Evolutionary conservation across 768 basidiomycete genomes (phyloP).

Genomic region (Boletus sensibilis): DNA sequence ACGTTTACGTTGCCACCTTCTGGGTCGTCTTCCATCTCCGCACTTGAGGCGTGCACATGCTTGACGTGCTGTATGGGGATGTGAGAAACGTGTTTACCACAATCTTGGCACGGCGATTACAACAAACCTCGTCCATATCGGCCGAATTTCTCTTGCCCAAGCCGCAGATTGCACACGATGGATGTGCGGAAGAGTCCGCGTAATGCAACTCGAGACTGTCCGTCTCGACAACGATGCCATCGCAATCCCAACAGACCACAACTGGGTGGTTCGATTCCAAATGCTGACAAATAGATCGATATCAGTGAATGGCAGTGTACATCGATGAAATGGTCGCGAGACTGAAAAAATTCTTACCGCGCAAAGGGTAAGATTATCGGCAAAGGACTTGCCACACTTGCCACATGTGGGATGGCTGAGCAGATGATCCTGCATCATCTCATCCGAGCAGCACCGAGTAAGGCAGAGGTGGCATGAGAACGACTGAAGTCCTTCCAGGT

Average conservation of each 20-base stretch:
- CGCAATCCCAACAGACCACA: constrained; percentile 33
- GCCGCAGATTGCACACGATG: constrained; percentile 21
- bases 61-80: constrained; percentile 19
- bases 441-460: constrained; percentile 22
- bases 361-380: constrained; percentile 20
- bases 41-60: constrained; percentile 6
- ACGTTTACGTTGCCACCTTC: constrained; percentile 2
- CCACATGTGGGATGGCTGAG: constrained; percentile 24
- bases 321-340: background rate
- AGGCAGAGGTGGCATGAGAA: constrained; percentile 24
- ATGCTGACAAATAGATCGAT: constrained; percentile 15
- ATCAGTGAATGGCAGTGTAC: background rate
- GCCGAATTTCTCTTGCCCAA: constrained; percentile 11
- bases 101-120: background rate
- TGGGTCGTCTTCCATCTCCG: constrained; percentile 1
- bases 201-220: constrained; percentile 23
- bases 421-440: constrained; percentile 27
- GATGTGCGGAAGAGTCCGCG: constrained; percentile 21
- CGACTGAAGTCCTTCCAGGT: constrained; percentile 11
- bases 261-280: constrained; percentile 21
- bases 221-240: constrained; percentile 24
- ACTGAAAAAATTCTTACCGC: constrained; percentile 11
- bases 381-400: constrained; percentile 23
- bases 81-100: constrained; percentile 7
- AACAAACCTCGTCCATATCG: constrained; percentile 25